Conservation (phyloP, 306 rosid genomes). For the Citrullus colocynthis region DNA sequence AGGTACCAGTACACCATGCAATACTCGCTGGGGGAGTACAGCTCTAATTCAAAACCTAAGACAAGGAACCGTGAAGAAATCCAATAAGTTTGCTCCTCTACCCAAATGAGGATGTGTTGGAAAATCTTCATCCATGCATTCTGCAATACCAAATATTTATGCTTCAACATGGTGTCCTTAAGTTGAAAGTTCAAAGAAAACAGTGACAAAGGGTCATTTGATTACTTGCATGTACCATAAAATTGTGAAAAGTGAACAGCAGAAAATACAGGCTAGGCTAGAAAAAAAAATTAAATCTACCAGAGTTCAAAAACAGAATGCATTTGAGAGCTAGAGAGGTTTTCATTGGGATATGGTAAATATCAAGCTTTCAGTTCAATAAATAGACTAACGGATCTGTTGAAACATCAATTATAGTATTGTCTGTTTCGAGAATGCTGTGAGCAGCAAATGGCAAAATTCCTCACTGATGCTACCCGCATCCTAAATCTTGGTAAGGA, state of each 20-base stretch:
- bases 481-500: not conserved
- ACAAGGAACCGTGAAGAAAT: constrained; percentile 81
- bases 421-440: not conserved
- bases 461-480: not conserved
- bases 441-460: not conserved
- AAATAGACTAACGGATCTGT: not conserved
- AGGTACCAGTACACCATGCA: constrained; percentile 98
- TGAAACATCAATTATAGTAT: not conserved
- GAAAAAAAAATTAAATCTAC: not conserved
- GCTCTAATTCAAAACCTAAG: constrained; percentile 88
- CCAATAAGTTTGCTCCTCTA: constrained; percentile 94
- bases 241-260: not conserved
- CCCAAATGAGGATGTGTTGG: constrained; percentile 82
- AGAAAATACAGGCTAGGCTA: not conserved
- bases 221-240: not conserved
- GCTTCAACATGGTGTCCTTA: not conserved
- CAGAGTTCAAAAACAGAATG: not conserved
- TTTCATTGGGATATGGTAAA: not conserved
- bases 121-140: constrained; percentile 46
- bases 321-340: not conserved
- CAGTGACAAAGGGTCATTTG: not conserved
- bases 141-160: constrained; percentile 46
- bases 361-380: not conserved
- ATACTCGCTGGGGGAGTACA: constrained; percentile 76
- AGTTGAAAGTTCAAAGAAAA: not conserved